A percentile compares a stretch with the other conserved stretches of the same genome.
Evolutionary conservation across 192 early-diverging fungal species (phyloP).

Genomic region (Coemansia sp.): DNA sequence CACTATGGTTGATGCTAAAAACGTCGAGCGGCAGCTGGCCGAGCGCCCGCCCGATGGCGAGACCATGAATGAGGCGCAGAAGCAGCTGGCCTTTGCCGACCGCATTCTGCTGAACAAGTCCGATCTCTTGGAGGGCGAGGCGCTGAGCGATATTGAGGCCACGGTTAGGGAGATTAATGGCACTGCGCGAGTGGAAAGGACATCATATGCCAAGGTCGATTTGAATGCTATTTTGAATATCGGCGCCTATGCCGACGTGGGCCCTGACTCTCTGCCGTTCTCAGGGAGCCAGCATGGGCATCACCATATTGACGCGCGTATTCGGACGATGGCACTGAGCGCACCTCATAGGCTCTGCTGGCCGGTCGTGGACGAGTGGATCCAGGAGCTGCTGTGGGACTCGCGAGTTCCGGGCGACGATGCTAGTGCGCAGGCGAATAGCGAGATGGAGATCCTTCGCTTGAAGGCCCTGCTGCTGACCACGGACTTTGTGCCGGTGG

Average conservation of each 20-base stretch:
- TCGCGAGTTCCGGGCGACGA: slow-evolving; percentile 48
- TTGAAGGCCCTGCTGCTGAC: slow-evolving; percentile 59
- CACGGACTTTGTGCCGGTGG: slow-evolving; percentile 34
- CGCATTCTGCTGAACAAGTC: slow-evolving; percentile 85
- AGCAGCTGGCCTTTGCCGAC: slow-evolving; percentile 79
- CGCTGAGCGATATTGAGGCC: slow-evolving; percentile 47
- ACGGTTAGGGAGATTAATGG: slow-evolving; percentile 41
- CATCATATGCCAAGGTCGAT: slow-evolving; percentile 42
- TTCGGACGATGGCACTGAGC: slow-evolving; percentile 61
- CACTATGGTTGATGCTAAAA: slow-evolving; percentile 81
- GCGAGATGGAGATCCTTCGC: slow-evolving; percentile 55
- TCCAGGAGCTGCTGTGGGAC: slow-evolving; percentile 71
- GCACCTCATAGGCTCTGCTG: slow-evolving; percentile 52
- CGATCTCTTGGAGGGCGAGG: slow-evolving; percentile 61
- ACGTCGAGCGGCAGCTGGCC: slow-evolving; percentile 54
- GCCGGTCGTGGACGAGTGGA: slow-evolving; percentile 69
- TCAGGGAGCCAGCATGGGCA: slow-evolving; percentile 8
- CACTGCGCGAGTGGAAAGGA: slow-evolving; percentile 15
- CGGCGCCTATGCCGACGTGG: slow-evolving; percentile 43
- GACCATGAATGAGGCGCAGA: slow-evolving; percentile 71
- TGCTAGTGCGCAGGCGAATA: neutral
- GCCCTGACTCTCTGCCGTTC: slow-evolving; percentile 19
- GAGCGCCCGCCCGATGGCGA: slow-evolving; percentile 57
- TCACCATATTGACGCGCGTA: slow-evolving; percentile 42
- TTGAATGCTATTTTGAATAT: slow-evolving; percentile 56